phyloP scores from a whole-genome alignment of 352 stramenopile species.

The Phytophthora europaea region DNA sequence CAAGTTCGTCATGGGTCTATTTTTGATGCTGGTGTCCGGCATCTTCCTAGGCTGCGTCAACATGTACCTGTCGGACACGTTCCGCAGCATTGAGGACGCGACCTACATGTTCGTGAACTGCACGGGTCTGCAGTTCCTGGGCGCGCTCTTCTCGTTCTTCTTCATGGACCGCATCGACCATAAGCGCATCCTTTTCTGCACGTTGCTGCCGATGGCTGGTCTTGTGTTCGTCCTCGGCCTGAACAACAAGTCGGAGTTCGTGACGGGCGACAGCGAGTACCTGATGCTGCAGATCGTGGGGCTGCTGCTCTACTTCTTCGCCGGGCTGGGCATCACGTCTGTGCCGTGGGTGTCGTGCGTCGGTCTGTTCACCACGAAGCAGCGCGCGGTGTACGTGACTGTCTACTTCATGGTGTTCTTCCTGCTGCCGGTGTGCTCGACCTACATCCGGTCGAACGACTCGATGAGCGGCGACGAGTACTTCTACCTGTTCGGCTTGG shows the following conservation, averaged over 20 bases:
- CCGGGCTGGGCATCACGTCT: slow-evolving; percentile 74
- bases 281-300: slow-evolving; percentile 80
- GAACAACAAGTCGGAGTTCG: slow-evolving; percentile 60
- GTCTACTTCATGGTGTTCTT: slow-evolving; percentile 86
- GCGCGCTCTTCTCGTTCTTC: slow-evolving; percentile 86
- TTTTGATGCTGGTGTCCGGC: slow-evolving; percentile 77
- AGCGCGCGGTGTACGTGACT: slow-evolving; percentile 71
- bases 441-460: slow-evolving; percentile 51
- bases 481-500: slow-evolving; percentile 66
- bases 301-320: slow-evolving; percentile 83
- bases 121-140: slow-evolving; percentile 70
- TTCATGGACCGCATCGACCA: slow-evolving; percentile 88
- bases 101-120: slow-evolving; percentile 89
- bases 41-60: slow-evolving; percentile 75
- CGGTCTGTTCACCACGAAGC: slow-evolving; percentile 74
- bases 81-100: slow-evolving; percentile 64
- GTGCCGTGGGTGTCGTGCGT: slow-evolving; percentile 81
- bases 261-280: slow-evolving; percentile 64
- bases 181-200: slow-evolving; percentile 75
- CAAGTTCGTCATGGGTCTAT: slow-evolving; percentile 77
- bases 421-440: slow-evolving; percentile 57
- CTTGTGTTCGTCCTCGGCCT: slow-evolving; percentile 65
- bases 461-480: slow-evolving; percentile 52
- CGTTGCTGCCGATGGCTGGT: slow-evolving; percentile 64
- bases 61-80: slow-evolving; percentile 79